Percentiles rank a stretch among this genome's conserved stretches.
These are phyloP conservation scores for Tricholoma terreum DNA, from an alignment of 768 basidiomycete genomes.

Conservation along the genomic window DNA sequence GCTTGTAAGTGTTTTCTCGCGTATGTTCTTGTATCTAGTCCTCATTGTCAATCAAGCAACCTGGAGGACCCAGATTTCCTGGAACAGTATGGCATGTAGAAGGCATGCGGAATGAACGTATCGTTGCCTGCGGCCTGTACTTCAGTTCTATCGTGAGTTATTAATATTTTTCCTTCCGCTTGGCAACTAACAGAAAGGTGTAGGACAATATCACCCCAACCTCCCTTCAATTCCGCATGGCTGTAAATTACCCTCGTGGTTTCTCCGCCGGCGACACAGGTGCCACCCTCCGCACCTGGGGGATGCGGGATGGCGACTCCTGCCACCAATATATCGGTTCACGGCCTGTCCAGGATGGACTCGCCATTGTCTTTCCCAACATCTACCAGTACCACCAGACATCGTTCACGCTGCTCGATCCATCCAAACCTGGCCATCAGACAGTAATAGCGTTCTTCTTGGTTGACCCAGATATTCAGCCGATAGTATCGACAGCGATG, in stretches of 20 bases:
- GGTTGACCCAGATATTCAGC: slow-evolving; percentile 42
- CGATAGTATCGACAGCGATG: slow-evolving; percentile 38
- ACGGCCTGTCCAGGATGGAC: slow-evolving; percentile 32
- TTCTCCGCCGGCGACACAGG: slow-evolving; percentile 44
- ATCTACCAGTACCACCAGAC: slow-evolving; percentile 49
- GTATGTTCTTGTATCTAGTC: slow-evolving; percentile 4
- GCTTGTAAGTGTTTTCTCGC: slow-evolving; percentile 33
- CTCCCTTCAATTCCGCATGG: slow-evolving; percentile 47
- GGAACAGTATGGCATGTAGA: slow-evolving; percentile 47
- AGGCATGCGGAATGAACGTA: slow-evolving; percentile 51
- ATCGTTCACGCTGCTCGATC: slow-evolving; percentile 38
- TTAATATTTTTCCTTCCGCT: neutral
- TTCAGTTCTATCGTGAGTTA: slow-evolving; percentile 37
- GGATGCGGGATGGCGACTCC: slow-evolving; percentile 41
- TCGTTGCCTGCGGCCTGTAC: slow-evolving; percentile 45
- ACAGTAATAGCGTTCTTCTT: slow-evolving; percentile 45
- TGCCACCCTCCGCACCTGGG: slow-evolving; percentile 49
- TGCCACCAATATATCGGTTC: slow-evolving; percentile 48
- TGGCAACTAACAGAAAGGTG: neutral
- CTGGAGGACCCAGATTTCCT: slow-evolving; percentile 29
- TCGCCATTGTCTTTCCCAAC: slow-evolving; percentile 51
- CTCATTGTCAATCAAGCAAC: slow-evolving; percentile 19
- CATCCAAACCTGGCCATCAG: slow-evolving; percentile 38
- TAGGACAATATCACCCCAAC: slow-evolving; percentile 44
- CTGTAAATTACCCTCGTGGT: slow-evolving; percentile 43